phyloP scores from a whole-genome alignment of 495 filamentous ascomycete genomes.

The Peziza echinospora region DNA sequence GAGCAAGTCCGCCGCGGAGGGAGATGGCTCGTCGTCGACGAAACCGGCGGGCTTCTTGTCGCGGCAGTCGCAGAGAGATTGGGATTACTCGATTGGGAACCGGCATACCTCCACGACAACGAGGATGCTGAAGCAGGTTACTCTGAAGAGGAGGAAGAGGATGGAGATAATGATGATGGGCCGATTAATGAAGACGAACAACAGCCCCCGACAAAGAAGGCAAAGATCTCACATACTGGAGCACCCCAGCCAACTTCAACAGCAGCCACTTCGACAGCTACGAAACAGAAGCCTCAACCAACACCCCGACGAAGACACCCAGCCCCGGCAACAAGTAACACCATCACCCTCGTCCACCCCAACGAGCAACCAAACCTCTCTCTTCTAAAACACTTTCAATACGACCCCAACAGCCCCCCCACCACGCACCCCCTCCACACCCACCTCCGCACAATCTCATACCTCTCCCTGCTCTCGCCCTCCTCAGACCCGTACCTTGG shows the following conservation, averaged over 20 bases:
- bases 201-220: slow-evolving; percentile 1
- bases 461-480: slow-evolving; percentile 72
- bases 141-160: slow-evolving; percentile 1
- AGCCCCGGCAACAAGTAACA: slow-evolving; percentile 37
- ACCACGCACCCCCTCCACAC: slow-evolving; percentile 51
- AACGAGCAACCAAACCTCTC: slow-evolving; percentile 75
- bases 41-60: slow-evolving; percentile 66
- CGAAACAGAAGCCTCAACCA: slow-evolving; percentile 22
- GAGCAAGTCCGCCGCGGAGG: slow-evolving; percentile 29
- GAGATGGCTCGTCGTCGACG: slow-evolving; percentile 74
- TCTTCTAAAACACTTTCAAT: slow-evolving; percentile 69
- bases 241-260: slow-evolving; percentile 2
- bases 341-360: slow-evolving; percentile 70
- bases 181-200: background rate
- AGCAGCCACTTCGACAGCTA: slow-evolving; percentile 17
- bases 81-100: slow-evolving; percentile 44
- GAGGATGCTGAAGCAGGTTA: slow-evolving; percentile 5
- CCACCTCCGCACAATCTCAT: slow-evolving; percentile 64
- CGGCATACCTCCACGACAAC: slow-evolving; percentile 20
- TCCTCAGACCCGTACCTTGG: slow-evolving; percentile 45
- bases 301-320: too few species aligned
- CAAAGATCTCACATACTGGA: slow-evolving; percentile 5
- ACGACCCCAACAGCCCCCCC: slow-evolving; percentile 42
- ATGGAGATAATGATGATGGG: background rate
- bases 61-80: slow-evolving; percentile 82